phyloP scores from a whole-genome alignment of 805 yeast genomes.

The Candida xyloterini region DNA sequence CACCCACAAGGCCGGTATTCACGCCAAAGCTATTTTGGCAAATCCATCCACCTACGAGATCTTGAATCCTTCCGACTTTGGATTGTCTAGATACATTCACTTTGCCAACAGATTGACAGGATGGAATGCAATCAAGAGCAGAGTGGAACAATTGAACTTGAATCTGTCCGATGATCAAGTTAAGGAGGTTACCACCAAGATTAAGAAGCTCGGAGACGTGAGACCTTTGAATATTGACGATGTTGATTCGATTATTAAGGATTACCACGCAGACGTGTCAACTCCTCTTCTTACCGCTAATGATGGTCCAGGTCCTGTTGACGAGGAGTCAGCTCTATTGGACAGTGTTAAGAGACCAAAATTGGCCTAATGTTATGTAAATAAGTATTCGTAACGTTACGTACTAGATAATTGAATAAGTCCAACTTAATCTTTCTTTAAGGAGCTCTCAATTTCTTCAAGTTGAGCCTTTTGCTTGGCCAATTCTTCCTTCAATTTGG shows the following conservation, averaged over 20 bases:
- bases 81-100: constrained; percentile 58
- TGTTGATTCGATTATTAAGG: constrained; percentile 57
- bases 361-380: constrained; percentile 19
- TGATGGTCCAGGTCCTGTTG: constrained; percentile 29
- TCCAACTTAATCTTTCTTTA: constrained; percentile 32
- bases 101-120: constrained; percentile 61
- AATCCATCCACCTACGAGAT: constrained; percentile 64
- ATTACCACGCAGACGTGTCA: constrained; percentile 47
- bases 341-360: constrained; percentile 35
- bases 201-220: constrained; percentile 56
- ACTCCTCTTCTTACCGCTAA: constrained; percentile 46
- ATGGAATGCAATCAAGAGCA: constrained; percentile 60
- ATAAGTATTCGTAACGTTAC: constrained; percentile 12
- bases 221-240: constrained; percentile 59
- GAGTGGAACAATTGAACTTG: constrained; percentile 59
- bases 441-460: constrained; percentile 46
- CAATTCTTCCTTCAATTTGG: constrained; percentile 69
- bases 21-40: constrained; percentile 60
- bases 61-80: constrained; percentile 55
- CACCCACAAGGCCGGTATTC: constrained; percentile 64
- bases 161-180: constrained; percentile 54
- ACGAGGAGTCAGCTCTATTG: constrained; percentile 29
- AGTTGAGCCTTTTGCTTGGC: constrained; percentile 67
- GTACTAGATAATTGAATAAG: constrained; percentile 9
- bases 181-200: constrained; percentile 53